Base-by-base conservation (phyloP, 1,139 yeast genomes). In the Yamadazyma songkhlaensis region DNA sequence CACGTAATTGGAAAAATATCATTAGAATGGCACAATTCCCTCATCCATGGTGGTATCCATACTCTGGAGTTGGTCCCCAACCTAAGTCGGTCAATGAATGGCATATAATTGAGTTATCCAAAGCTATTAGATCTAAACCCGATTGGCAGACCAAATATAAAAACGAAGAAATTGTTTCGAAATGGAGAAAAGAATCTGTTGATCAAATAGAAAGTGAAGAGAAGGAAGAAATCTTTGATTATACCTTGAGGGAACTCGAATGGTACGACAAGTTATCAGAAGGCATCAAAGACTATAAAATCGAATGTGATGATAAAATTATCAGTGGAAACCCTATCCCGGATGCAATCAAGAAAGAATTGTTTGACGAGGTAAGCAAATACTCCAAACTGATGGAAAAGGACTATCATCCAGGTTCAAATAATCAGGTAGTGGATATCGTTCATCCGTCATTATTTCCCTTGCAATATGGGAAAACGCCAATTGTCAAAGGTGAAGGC, bases 391-490 rank as follows among this genome's bases (percentile, higher is more conserved):
- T 45, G 26, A 49, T 50, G 34, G 45, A 45, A 2, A 45, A 37
- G 15, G 74, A 69, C 44, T 67, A 62, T 49, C 74, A 67, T 42
- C 74, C 72, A 3, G 57, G 59, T 5, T 55, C 69, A 0, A 44
- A 59, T 31, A 49, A 63, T 11, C 57, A 58, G 37, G 73, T 70
- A 2, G 48, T 67, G 22, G 73, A 69, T 46, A 51, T 69, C 25
- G 70, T 69, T 4, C 74, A 70, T 44, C 75, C 75, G 7, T 67
- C 74, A 12, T 51, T 69, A 35, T 68, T 57, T 39, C 71, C 71
- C 0, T 46, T 68, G 6, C 60, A 56, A 33, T 69, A 66, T 37
- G 67, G 61, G 0, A 51, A 40, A n/a, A 62, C 71, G 4, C 63
- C 66, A 2, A 45, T 60, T n/a, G 31, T 46, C 1, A 38, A 24